phyloP scores from a whole-genome alignment of 768 basidiomycete species.

The Leucosporidium scottii region DNA sequence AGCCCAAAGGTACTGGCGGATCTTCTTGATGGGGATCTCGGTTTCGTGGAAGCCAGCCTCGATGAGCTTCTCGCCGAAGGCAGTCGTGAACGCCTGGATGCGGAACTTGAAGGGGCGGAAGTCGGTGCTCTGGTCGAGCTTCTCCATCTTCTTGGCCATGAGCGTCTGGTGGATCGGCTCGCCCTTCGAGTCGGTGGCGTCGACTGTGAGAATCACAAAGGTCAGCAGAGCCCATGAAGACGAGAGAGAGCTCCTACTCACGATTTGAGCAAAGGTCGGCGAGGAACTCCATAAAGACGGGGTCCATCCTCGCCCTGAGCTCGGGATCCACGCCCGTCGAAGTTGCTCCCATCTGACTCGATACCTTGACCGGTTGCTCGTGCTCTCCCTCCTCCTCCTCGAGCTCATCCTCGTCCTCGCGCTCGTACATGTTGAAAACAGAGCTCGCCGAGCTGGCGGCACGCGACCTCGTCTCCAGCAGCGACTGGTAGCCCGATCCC shows the following conservation, averaged over 20 bases:
- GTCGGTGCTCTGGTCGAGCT: conserved; percentile 89
- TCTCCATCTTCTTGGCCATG: conserved; percentile 97
- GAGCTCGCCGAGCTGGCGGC: conserved; percentile 28
- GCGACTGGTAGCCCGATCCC: conserved; percentile 29
- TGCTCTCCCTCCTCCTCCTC: conserved; percentile 21
- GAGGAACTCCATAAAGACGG: conserved; percentile 83
- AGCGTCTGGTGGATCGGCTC: conserved; percentile 95
- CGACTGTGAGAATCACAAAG: conserved; percentile 54
- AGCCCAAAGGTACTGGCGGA: conserved; percentile 79
- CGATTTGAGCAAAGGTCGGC: conserved; percentile 82
- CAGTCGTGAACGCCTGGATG: conserved; percentile 94
- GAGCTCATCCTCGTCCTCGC: conserved; percentile 31
- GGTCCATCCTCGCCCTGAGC: conserved; percentile 72
- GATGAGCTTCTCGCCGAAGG: conserved; percentile 79
- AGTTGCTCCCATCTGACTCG: conserved; percentile 25
- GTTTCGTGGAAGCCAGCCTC: conserved; percentile 16
- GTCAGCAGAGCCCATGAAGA: not conserved
- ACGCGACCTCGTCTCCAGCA: conserved; percentile 27
- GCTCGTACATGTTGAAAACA: conserved; percentile 23
- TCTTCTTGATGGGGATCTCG: conserved; percentile 35
- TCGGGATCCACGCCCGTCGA: conserved; percentile 48
- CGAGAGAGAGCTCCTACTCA: conserved; percentile 45
- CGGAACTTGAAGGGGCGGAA: conserved; percentile 99
- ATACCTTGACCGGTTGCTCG: conserved; percentile 4
- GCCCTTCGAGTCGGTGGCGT: conserved; percentile 86